A percentile compares a stretch with the other conserved stretches of the same genome.
Conservation (phyloP, 1,284 basidiomycete species). For the Kalmanozyma brasiliensis region DNA sequence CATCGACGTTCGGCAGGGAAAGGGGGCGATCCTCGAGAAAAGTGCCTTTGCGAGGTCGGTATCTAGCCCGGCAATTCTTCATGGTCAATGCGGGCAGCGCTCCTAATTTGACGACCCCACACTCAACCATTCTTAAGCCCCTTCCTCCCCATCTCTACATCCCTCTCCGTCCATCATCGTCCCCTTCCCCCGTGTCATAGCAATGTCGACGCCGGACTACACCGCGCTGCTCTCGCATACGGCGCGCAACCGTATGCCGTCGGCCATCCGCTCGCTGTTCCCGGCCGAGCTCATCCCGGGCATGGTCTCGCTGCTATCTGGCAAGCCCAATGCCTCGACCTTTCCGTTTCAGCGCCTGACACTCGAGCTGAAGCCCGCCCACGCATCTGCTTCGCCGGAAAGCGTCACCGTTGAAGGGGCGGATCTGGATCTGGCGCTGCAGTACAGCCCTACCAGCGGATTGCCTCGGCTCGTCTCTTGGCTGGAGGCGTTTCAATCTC, state of each 20-base stretch:
- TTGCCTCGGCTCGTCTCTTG: conserved; percentile 75
- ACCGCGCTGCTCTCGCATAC: conserved; percentile 18
- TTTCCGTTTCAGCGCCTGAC: conserved; percentile 86
- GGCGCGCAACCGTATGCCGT: conserved; percentile 44
- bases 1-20: too few relatives aligned
- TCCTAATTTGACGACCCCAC: conserved; percentile 18
- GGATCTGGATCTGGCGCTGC: conserved; percentile 66
- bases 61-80: conserved; percentile 21
- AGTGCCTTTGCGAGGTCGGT: conserved; percentile 3
- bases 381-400: conserved; percentile 22
- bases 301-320: conserved; percentile 80
- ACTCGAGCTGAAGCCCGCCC: conserved; percentile 70
- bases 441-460: conserved; percentile 78
- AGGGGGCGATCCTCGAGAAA: neutral
- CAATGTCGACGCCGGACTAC: conserved; percentile 22
- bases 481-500: conserved; percentile 71
- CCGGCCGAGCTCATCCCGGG: conserved; percentile 82
- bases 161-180: neutral
- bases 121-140: neutral
- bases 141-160: neutral
- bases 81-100: conserved; percentile 22
- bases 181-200: neutral
- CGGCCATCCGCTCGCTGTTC: conserved; percentile 74
- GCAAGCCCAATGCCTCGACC: conserved; percentile 81
- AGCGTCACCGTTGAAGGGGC: conserved; percentile 62